Conservation (phyloP, 768 basidiomycete species). For the Collybiopsis confluens region DNA sequence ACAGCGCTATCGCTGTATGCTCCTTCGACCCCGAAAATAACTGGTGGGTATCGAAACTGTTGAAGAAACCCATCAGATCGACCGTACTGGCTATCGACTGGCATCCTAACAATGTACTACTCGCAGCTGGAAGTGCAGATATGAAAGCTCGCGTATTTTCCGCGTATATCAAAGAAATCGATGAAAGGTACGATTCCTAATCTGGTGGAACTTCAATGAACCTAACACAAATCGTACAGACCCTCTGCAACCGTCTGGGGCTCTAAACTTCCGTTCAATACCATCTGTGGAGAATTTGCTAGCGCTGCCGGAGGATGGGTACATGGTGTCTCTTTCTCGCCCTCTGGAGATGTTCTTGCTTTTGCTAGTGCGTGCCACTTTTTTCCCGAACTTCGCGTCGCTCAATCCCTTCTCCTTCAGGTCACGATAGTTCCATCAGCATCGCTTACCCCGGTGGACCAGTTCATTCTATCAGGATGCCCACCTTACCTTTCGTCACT, state of each 20-base stretch:
- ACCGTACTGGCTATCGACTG: constrained; percentile 94
- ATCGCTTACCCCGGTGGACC: constrained; percentile 88
- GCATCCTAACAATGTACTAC: constrained; percentile 98
- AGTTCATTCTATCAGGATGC: constrained; percentile 68
- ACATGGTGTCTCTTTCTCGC: constrained; percentile 92
- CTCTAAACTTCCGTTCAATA: constrained; percentile 97
- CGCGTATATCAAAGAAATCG: constrained; percentile 97
- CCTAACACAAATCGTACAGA: constrained; percentile 33
- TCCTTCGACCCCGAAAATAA: constrained; percentile 97
- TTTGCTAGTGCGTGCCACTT: constrained; percentile 71
- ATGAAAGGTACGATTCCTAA: constrained; percentile 64
- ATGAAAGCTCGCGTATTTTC: constrained; percentile 98
- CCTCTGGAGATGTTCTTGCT: constrained; percentile 89
- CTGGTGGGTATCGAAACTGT: constrained; percentile 97
- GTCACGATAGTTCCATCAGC: constrained; percentile 91
- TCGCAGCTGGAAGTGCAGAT: constrained; percentile 96
- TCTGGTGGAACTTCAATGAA: neutral
- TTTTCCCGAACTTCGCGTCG: neutral
- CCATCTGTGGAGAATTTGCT: constrained; percentile 89
- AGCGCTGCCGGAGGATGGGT: constrained; percentile 96
- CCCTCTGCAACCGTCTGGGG: constrained; percentile 93
- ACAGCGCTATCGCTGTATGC: constrained; percentile 89
- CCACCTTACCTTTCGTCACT: constrained; percentile 78
- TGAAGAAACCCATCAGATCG: constrained; percentile 97
- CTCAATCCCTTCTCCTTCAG: constrained; percentile 33